phyloP scores from a whole-genome alignment of 768 basidiomycete species.

The Xerocomus spinulosus region DNA sequence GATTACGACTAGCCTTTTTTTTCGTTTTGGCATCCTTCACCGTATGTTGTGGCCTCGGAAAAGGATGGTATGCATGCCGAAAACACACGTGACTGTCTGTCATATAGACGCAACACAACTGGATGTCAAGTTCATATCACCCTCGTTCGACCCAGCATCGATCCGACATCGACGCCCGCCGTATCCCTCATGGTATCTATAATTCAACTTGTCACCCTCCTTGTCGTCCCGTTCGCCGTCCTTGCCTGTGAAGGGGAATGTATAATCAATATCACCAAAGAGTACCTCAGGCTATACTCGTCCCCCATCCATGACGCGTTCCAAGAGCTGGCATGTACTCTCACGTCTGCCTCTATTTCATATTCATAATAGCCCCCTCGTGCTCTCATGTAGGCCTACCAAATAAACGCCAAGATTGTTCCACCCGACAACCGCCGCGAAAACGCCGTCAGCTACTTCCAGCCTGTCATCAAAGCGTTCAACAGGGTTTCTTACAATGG shows the following conservation, averaged over 20 bases:
- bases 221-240: constrained; percentile 36
- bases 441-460: constrained; percentile 35
- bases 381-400: constrained; percentile 29
- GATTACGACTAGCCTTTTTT: constrained; percentile 26
- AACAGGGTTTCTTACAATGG: constrained; percentile 37
- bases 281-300: constrained; percentile 49
- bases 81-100: constrained; percentile 17
- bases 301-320: constrained; percentile 37
- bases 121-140: background rate
- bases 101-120: background rate
- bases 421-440: constrained; percentile 22
- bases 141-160: background rate
- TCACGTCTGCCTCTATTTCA: background rate
- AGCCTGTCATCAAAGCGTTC: constrained; percentile 47
- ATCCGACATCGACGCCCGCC: constrained; percentile 9
- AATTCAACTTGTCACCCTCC: constrained; percentile 20
- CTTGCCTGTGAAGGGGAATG: constrained; percentile 69
- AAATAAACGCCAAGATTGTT: constrained; percentile 33
- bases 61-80: constrained; percentile 5
- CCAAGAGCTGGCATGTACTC: constrained; percentile 38
- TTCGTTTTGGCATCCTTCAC: background rate
- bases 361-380: background rate
- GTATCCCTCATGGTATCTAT: constrained; percentile 17
- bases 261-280: constrained; percentile 54
- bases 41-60: background rate